Conservation (phyloP, 192 early-diverging fungal species). For the Geosiphon pyriformis region DNA sequence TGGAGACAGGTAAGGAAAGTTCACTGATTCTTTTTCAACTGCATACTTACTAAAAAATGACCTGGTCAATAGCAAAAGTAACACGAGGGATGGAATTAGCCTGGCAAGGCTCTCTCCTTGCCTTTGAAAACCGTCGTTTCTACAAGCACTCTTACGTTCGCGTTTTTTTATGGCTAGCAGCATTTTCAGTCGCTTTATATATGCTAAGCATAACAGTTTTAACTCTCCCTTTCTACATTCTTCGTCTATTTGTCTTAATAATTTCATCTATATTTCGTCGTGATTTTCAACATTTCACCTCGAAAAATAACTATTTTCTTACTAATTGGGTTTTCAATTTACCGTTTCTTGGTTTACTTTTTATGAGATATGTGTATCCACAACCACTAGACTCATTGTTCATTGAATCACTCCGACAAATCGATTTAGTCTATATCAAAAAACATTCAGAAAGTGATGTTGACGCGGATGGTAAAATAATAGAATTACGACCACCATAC, state of each 20-base stretch:
- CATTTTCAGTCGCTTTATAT: constrained; percentile 5
- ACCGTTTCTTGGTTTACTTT: constrained; percentile 47
- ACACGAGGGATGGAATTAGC: constrained; percentile 12
- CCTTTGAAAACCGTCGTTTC: constrained; percentile 23
- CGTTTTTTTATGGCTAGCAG: background rate
- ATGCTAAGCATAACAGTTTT: background rate
- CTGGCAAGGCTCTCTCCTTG: constrained; percentile 8
- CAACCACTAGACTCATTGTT: constrained; percentile 55
- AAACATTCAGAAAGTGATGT: constrained; percentile 33
- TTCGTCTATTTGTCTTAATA: constrained; percentile 10
- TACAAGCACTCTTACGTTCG: constrained; percentile 17
- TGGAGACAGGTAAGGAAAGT: no score
- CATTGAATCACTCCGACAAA: constrained; percentile 42
- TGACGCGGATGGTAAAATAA: no score
- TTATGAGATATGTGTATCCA: constrained; percentile 55
- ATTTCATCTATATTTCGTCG: constrained; percentile 1
- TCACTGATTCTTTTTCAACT: no score
- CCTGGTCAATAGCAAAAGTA: constrained; percentile 17
- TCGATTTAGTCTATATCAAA: constrained; percentile 36
- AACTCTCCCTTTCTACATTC: constrained; percentile 10
- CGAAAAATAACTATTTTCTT: background rate
- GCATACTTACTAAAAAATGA: background rate
- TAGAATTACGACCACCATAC: constrained; percentile 37
- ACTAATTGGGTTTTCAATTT: constrained; percentile 21
- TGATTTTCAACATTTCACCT: background rate